phyloP scores from a whole-genome alignment of 1,284 basidiomycete species.

The Volvariella surrecta region DNA sequence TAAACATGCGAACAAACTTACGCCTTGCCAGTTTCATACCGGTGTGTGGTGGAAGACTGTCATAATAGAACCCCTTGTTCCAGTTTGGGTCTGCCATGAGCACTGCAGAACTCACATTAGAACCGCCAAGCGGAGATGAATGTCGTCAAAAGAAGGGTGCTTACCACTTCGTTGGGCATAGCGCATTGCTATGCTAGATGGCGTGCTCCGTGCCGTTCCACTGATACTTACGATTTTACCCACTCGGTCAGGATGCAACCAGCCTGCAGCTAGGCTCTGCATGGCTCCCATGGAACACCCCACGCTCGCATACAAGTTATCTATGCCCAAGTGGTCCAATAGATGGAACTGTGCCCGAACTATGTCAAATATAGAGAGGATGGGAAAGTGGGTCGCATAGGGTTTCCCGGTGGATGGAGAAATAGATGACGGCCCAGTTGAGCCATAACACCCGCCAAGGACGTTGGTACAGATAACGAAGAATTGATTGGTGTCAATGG shows the following conservation, averaged over 20 bases:
- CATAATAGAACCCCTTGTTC: conserved; percentile 99
- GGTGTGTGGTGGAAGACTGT: conserved; percentile 87
- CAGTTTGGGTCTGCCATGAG: conserved; percentile 99
- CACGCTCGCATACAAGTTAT: conserved; percentile 86
- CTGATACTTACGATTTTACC: conserved; percentile 89
- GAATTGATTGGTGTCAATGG: conserved; percentile 89
- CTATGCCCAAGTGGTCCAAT: conserved; percentile 80
- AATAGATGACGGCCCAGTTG: conserved; percentile 85
- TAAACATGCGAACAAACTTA: conserved; percentile 31
- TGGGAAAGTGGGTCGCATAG: conserved; percentile 89
- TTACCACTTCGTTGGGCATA: conserved; percentile 91
- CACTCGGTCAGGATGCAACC: conserved; percentile 87
- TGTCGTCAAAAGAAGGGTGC: conserved; percentile 16
- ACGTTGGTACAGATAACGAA: conserved; percentile 98
- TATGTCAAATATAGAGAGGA: conserved; percentile 96
- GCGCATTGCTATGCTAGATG: conserved; percentile 91
- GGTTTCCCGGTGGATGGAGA: conserved; percentile 60
- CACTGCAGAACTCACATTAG: conserved; percentile 39
- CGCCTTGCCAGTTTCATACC: conserved; percentile 98
- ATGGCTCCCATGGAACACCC: conserved; percentile 97
- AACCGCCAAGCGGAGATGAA: conserved; percentile 1
- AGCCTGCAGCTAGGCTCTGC: conserved; percentile 94
- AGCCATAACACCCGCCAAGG: conserved; percentile 95
- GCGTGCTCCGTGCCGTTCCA: conserved; percentile 87
- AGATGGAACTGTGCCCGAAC: conserved; percentile 86